Conservation (phyloP, 768 basidiomycete genomes). For the Mycena filopes region DNA sequence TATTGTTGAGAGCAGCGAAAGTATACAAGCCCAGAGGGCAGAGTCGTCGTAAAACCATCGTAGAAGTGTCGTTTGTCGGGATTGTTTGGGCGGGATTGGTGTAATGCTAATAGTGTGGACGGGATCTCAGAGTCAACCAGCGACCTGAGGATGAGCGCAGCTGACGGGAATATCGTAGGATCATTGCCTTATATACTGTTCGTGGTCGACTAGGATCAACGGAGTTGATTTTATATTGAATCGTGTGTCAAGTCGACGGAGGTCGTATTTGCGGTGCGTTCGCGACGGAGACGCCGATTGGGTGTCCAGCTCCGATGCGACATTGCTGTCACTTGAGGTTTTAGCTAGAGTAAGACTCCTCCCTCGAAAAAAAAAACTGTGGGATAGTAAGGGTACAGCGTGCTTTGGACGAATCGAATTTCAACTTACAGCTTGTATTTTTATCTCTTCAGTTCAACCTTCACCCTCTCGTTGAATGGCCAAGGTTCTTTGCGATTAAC, state of each 20-base stretch:
- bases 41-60: constrained; percentile 12
- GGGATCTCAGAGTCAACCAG: constrained; percentile 23
- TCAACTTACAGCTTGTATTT: not conserved
- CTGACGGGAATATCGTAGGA: not conserved
- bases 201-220: not conserved
- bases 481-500: not conserved
- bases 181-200: constrained; percentile 11
- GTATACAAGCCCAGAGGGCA: not conserved
- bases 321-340: too few relatives aligned
- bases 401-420: too few relatives aligned
- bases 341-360: too few relatives aligned
- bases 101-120: constrained; percentile 16
- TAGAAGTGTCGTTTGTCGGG: not conserved
- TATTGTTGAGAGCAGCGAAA: not conserved
- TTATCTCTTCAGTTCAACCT: not conserved
- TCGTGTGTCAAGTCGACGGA: too few relatives aligned
- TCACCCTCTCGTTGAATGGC: constrained; percentile 7
- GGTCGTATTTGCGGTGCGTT: too few relatives aligned
- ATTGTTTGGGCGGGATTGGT: too few relatives aligned
- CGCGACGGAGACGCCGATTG: too few relatives aligned
- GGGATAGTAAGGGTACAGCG: too few relatives aligned
- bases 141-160: constrained; percentile 26
- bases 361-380: too few relatives aligned
- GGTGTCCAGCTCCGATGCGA: not conserved
- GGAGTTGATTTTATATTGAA: not conserved